Evolutionary conservation across 306 rosid genomes (phyloP).

Genomic region (Crataegus laevigata): DNA sequence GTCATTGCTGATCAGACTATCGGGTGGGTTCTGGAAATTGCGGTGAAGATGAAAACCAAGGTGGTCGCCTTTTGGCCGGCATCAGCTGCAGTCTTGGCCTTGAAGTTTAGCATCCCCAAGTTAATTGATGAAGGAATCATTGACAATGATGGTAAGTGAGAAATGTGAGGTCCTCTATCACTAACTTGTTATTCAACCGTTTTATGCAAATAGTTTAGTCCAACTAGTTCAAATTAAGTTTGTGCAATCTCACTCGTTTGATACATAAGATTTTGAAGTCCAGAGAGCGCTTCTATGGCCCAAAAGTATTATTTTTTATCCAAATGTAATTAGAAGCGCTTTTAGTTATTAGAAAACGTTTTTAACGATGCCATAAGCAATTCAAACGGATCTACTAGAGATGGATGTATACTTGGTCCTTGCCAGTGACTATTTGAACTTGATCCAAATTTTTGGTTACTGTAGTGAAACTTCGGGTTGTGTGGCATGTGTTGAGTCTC

Average conservation of each 20-base stretch:
- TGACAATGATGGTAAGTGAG: conserved; percentile 21
- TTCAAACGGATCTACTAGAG: no score
- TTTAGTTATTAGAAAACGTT: no score
- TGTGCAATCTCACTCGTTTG: background rate
- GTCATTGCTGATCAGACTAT: conserved; percentile 28
- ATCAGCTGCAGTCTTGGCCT: conserved; percentile 32
- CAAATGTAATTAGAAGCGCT: no score
- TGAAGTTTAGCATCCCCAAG: conserved; percentile 18
- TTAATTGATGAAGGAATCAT: conserved; percentile 33
- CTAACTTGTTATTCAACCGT: background rate
- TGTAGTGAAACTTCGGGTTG: no score
- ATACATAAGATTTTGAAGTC: no score
- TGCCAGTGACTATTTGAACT: no score
- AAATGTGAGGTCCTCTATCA: background rate
- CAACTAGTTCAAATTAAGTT: background rate
- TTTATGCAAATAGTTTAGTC: background rate
- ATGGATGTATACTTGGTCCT: no score
- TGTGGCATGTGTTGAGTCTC: no score
- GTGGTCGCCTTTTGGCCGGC: conserved; percentile 39
- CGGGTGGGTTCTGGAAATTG: conserved; percentile 48
- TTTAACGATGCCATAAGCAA: no score
- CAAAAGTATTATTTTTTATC: no score
- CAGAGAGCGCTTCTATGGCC: no score
- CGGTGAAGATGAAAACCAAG: conserved; percentile 33
- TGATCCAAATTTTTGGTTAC: no score